phyloP scores from a whole-genome alignment of 106 monocot genomes.

The Platanthera zijinensis region DNA sequence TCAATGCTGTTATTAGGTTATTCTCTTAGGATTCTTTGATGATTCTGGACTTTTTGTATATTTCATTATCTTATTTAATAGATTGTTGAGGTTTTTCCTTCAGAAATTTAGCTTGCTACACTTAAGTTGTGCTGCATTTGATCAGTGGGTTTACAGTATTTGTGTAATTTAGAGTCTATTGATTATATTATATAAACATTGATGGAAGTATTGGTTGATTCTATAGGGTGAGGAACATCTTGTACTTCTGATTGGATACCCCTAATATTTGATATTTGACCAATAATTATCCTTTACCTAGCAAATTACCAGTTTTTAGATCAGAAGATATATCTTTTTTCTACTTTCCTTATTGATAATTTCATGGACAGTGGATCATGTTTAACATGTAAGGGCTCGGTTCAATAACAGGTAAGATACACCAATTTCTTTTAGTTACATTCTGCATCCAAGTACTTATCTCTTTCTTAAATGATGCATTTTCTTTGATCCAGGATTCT shows the following conservation, averaged over 20 bases:
- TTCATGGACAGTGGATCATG: too few relatives aligned
- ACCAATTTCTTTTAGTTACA: slow-evolving; percentile 22
- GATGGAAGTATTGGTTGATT: slow-evolving; percentile 21
- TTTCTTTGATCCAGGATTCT: slow-evolving; percentile 7
- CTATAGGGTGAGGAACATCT: slow-evolving; percentile 29
- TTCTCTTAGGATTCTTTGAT: not conserved
- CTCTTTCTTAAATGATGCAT: not conserved
- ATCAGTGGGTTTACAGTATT: not conserved
- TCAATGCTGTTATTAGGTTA: not conserved
- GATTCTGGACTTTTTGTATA: not conserved
- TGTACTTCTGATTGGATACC: slow-evolving; percentile 46
- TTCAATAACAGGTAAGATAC: slow-evolving; percentile 43
- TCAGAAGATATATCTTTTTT: slow-evolving; percentile 2
- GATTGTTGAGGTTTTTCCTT: not conserved
- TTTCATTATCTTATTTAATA: not conserved
- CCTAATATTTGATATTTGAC: not conserved
- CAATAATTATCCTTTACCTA: not conserved
- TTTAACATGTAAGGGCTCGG: too few relatives aligned
- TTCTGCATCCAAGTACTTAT: slow-evolving; percentile 12
- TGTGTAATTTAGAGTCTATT: not conserved
- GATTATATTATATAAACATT: not conserved
- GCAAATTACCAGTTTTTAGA: slow-evolving; percentile 10
- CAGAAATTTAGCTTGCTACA: not conserved
- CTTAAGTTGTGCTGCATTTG: not conserved
- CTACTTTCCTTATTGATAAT: too few relatives aligned